These are phyloP conservation scores for Gaertneriomyces sp. DNA, from an alignment of 192 early-diverging fungal species.

Conservation along the genomic window DNA sequence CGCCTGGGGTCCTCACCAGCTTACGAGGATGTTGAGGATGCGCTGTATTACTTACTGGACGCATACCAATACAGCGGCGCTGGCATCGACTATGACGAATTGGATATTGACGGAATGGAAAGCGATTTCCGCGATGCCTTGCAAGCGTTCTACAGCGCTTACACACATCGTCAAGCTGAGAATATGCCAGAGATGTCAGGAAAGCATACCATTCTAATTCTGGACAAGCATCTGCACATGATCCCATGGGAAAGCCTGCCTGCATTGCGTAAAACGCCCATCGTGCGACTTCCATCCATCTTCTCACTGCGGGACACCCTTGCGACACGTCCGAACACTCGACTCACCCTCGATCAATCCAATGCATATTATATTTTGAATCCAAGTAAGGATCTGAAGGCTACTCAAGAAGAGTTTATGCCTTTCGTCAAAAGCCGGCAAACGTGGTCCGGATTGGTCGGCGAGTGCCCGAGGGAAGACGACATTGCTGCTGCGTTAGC, in stretches of 20 bases:
- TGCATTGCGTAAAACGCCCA: conserved; percentile 59
- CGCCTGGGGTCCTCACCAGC: conserved; percentile 51
- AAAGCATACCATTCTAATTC: conserved; percentile 75
- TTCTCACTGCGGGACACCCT: conserved; percentile 65
- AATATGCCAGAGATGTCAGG: background rate
- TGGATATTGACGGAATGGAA: conserved; percentile 44
- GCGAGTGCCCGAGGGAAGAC: conserved; percentile 60
- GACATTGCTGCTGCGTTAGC: conserved; percentile 60
- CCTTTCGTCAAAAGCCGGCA: conserved; percentile 27
- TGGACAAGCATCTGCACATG: conserved; percentile 79
- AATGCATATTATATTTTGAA: conserved; percentile 82
- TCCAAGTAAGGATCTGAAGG: conserved; percentile 78
- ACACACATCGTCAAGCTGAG: background rate
- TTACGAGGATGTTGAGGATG: conserved; percentile 63
- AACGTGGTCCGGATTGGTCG: conserved; percentile 73
- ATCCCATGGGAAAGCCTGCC: conserved; percentile 91
- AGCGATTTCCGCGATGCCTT: conserved; percentile 31
- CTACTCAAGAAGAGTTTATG: conserved; percentile 78
- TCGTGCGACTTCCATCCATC: conserved; percentile 79
- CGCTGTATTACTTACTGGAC: conserved; percentile 66
- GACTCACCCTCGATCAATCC: conserved; percentile 27
- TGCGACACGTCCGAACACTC: background rate
- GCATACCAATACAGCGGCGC: conserved; percentile 54
- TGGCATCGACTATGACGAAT: conserved; percentile 52
- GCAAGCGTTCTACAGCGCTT: conserved; percentile 19